Percentiles rank a stretch among this genome's conserved stretches.
These are phyloP conservation scores for Chondrostereum purpureum DNA, from an alignment of 1,284 basidiomycete species.

Conservation along the genomic window DNA sequence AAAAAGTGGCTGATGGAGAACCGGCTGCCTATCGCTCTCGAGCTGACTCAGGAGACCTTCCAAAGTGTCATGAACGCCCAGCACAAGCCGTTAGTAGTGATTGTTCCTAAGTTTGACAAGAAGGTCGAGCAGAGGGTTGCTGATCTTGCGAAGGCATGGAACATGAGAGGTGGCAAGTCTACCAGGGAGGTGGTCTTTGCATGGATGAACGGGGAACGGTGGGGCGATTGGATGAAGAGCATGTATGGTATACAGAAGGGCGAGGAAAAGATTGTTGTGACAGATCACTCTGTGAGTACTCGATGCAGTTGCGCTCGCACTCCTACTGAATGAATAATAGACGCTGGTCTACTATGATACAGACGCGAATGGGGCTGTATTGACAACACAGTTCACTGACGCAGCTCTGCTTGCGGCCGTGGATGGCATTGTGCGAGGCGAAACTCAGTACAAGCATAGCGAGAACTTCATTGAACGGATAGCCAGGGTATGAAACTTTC, in stretches of 20 bases:
- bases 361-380: slow-evolving; percentile 44
- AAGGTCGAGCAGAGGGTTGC: slow-evolving; percentile 27
- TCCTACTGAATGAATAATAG: slow-evolving; percentile 26
- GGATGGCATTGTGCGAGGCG: slow-evolving; percentile 57
- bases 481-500: slow-evolving; percentile 46
- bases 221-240: slow-evolving; percentile 81
- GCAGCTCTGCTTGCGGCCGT: slow-evolving; percentile 64
- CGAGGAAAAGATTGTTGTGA: slow-evolving; percentile 43
- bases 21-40: slow-evolving; percentile 62
- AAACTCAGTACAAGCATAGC: slow-evolving; percentile 55
- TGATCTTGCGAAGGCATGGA: background rate
- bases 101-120: slow-evolving; percentile 43
- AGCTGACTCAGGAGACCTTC: slow-evolving; percentile 73
- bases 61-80: slow-evolving; percentile 77
- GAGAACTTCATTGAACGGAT: slow-evolving; percentile 63
- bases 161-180: background rate
- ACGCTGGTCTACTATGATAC: slow-evolving; percentile 62
- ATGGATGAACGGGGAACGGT: slow-evolving; percentile 78
- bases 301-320: background rate
- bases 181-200: slow-evolving; percentile 69
- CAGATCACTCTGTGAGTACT: slow-evolving; percentile 70
- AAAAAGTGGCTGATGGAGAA: slow-evolving; percentile 55
- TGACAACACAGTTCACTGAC: slow-evolving; percentile 32
- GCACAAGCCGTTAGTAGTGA: slow-evolving; percentile 67
- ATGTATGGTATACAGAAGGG: slow-evolving; percentile 58